phyloP scores from a whole-genome alignment of 1,139 yeast genomes.

The Geotrichum macrosporum region DNA sequence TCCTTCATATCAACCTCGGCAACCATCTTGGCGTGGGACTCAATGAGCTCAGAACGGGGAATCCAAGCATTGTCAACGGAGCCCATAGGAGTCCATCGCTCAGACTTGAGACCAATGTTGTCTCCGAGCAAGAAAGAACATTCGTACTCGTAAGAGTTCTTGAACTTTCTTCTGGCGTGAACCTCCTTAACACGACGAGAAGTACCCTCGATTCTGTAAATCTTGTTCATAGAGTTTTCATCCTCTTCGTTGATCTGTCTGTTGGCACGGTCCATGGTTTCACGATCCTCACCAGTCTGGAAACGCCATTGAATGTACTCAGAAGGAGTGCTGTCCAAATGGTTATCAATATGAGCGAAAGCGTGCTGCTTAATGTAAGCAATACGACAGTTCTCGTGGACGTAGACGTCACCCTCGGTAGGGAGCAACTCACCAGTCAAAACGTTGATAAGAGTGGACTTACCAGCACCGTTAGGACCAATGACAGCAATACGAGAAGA shows the following conservation, averaged over 20 bases:
- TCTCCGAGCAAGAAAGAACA: conserved; percentile 96
- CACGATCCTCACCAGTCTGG: conserved; percentile 99
- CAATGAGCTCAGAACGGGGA: conserved; percentile 99
- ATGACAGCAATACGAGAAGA: conserved; percentile 99
- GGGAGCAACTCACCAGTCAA: conserved; percentile 99
- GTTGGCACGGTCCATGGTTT: conserved; percentile 99
- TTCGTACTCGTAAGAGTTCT: conserved; percentile 99
- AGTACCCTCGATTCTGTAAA: conserved; percentile 97
- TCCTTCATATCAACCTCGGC: conserved; percentile 99
- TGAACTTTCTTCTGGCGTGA: conserved; percentile 98
- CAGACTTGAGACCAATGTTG: conserved; percentile 97
- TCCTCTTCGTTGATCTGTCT: conserved; percentile 96
- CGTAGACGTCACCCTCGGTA: conserved; percentile 97
- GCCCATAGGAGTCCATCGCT: conserved; percentile 99
- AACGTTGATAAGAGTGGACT: conserved; percentile 95
- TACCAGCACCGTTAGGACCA: conserved; percentile 99
- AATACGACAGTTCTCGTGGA: conserved; percentile 98
- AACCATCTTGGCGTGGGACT: conserved; percentile 97
- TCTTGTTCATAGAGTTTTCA: conserved; percentile 98
- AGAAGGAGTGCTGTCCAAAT: conserved; percentile 98
- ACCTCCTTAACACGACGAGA: conserved; percentile 96
- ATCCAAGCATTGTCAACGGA: conserved; percentile 99
- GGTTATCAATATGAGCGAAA: conserved; percentile 97
- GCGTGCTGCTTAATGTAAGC: conserved; percentile 99
- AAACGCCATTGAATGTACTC: conserved; percentile 99